Evolutionary conservation across 2,329 filamentous ascomycete genomes (phyloP).

Genomic region (Hypoxylon sp.): DNA sequence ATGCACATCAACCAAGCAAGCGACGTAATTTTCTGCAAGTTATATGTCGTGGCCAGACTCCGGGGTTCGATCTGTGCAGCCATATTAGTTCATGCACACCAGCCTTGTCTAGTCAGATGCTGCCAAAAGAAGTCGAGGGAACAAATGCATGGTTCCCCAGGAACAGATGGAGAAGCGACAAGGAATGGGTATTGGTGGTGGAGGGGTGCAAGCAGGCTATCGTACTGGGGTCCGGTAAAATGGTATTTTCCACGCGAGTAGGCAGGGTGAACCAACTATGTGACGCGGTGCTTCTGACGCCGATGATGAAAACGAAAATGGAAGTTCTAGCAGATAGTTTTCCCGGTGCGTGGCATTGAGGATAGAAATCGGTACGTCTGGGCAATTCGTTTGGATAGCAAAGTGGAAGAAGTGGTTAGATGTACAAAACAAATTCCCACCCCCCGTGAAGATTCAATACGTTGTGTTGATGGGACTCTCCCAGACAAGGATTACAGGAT

Average conservation of each 20-base stretch:
- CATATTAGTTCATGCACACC: constrained; percentile 41
- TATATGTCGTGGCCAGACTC: constrained; percentile 35
- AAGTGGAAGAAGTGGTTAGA: constrained; percentile 11
- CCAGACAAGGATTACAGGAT: constrained; percentile 14
- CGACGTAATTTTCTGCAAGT: constrained; percentile 37
- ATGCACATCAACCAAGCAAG: constrained; percentile 32
- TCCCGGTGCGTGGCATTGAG: constrained; percentile 3
- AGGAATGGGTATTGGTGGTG: constrained; percentile 35
- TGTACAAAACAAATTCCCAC: constrained; percentile 21
- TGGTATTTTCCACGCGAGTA: constrained; percentile 20
- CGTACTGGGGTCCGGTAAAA: constrained; percentile 28
- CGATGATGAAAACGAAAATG: constrained; percentile 9
- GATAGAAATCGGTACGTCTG: constrained; percentile 20
- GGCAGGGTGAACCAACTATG: constrained; percentile 20
- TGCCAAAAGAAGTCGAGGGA: constrained; percentile 32
- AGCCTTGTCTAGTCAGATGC: constrained; percentile 36
- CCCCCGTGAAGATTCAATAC: constrained; percentile 16
- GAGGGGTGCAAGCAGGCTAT: constrained; percentile 30
- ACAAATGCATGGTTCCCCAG: constrained; percentile 36
- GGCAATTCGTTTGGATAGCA: constrained; percentile 3
- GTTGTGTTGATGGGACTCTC: constrained; percentile 19
- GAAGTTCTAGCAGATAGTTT: background rate
- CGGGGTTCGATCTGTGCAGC: constrained; percentile 35
- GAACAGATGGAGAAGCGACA: constrained; percentile 28
- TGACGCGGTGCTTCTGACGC: constrained; percentile 12